These are phyloP conservation scores for Hypoxylon fragiforme DNA, from an alignment of 495 filamentous ascomycete species.

Conservation along the genomic window DNA sequence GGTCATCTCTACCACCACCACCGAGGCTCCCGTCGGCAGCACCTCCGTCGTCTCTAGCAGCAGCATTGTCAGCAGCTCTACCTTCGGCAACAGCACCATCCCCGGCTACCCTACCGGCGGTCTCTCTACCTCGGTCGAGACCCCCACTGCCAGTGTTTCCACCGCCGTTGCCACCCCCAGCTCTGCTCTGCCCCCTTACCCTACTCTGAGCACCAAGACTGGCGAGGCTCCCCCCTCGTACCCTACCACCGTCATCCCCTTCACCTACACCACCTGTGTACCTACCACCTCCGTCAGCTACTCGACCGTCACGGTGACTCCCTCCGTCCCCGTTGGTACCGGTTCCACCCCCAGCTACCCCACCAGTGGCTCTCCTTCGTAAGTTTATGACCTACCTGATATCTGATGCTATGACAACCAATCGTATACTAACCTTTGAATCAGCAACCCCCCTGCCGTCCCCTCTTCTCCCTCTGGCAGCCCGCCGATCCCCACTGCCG, in stretches of 20 bases:
- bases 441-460: conserved; percentile 28
- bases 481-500: conserved; percentile 48
- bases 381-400: conserved; percentile 3
- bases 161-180: conserved; percentile 22
- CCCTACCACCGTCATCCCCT: conserved; percentile 54
- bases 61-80: conserved; percentile 20
- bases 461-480: conserved; percentile 37
- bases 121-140: neutral
- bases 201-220: conserved; percentile 17
- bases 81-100: conserved; percentile 14
- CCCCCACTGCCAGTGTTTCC: neutral
- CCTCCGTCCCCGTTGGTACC: conserved; percentile 45
- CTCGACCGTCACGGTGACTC: conserved; percentile 50
- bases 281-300: conserved; percentile 53
- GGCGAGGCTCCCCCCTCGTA: conserved; percentile 19
- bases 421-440: too few species aligned
- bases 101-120: conserved; percentile 37
- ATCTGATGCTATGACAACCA: too few species aligned
- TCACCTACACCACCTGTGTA: conserved; percentile 41
- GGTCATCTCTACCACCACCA: conserved; percentile 41
- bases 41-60: conserved; percentile 19
- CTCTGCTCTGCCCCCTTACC: conserved; percentile 28
- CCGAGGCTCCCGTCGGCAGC: conserved; percentile 31
- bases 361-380: conserved; percentile 39
- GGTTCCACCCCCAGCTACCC: conserved; percentile 34